Evolutionary conservation across 1,139 yeast species (phyloP), one percentile per base, ranked within the genome.

Genomic region (Yamadazyma siamensis): DNA sequence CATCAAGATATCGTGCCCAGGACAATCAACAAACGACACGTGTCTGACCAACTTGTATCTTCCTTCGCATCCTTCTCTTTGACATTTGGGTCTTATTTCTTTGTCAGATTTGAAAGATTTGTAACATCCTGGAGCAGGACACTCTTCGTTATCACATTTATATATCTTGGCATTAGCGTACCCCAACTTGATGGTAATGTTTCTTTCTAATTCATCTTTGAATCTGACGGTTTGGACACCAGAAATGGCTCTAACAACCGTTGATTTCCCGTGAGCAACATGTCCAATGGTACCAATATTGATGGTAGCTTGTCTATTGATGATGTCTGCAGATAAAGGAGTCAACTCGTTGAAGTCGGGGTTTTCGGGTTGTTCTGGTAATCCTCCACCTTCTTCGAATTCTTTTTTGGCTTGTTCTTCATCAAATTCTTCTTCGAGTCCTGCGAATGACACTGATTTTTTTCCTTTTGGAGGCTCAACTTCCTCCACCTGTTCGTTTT

Each of bases 1-100:
- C 98, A 94, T 94, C 61, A 94, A 81, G 71, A 94, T 91, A 74
- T 94, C 99, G 85, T 94, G 99, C 60, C 98, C 99, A 38, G 99
- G 99, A 71, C 98, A 94, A 72, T 94, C 99, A 39, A 94, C 98
- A 52, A 94, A 94, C 6, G 96, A 88, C 34, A 94, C 98, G 58
- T 94, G 99, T 65, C 99, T 87, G 29, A 88, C 79, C 46, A 94
- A 73, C 52, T 77, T 76, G 64, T 88, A 89, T 56, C 95, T 85
- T 40, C 96, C 95, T 12, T 56, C 54, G 58, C 89, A 82, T 10
- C 94, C 95, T 40, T 81, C 80, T 43, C 85, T 75, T 55, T 81
- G 83, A 66, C 97, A 87, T 56, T 82, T 85, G 45, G 98, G 98
- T 56, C 79, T 77, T 47, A 91, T 84, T 65, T 91, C 98, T 62